These are phyloP conservation scores for Crepidotus variabilis DNA, from an alignment of 768 basidiomycete genomes.

Conservation along the genomic window DNA sequence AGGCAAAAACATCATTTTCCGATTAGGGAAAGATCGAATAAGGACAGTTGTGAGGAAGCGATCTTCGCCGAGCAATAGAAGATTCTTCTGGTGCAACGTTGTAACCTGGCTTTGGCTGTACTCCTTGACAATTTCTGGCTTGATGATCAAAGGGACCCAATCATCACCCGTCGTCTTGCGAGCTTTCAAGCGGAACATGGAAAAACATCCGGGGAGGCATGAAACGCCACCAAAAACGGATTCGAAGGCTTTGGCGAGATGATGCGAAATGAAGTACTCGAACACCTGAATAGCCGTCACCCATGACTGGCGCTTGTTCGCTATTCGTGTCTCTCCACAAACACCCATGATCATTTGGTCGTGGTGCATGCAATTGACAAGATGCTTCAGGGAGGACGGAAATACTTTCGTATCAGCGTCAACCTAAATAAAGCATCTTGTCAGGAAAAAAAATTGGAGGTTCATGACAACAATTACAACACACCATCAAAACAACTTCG, in stretches of 20 bases:
- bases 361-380: conserved; percentile 98
- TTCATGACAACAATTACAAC: conserved; percentile 21
- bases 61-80: conserved; percentile 95
- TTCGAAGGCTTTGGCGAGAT: conserved; percentile 97
- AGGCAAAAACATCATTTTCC: conserved; percentile 99
- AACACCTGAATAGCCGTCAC: conserved; percentile 98
- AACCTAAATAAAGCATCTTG: conserved; percentile 55
- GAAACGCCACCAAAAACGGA: conserved; percentile 99
- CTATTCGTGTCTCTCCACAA: conserved; percentile 97
- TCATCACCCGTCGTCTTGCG: conserved; percentile 85
- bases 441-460: neutral
- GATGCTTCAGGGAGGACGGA: conserved; percentile 81
- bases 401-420: conserved; percentile 98
- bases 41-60: conserved; percentile 97
- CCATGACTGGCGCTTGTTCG: conserved; percentile 98
- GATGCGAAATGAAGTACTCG: conserved; percentile 99
- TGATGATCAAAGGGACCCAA: conserved; percentile 96
- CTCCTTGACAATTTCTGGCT: conserved; percentile 95
- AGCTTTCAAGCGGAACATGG: conserved; percentile 98
- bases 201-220: conserved; percentile 99
- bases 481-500: conserved; percentile 94
- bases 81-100: conserved; percentile 96
- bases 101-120: conserved; percentile 94
- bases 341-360: conserved; percentile 99
- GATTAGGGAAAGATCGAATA: conserved; percentile 93